phyloP scores from a whole-genome alignment of 441 rosid species.

The Macaranga tanarius region DNA sequence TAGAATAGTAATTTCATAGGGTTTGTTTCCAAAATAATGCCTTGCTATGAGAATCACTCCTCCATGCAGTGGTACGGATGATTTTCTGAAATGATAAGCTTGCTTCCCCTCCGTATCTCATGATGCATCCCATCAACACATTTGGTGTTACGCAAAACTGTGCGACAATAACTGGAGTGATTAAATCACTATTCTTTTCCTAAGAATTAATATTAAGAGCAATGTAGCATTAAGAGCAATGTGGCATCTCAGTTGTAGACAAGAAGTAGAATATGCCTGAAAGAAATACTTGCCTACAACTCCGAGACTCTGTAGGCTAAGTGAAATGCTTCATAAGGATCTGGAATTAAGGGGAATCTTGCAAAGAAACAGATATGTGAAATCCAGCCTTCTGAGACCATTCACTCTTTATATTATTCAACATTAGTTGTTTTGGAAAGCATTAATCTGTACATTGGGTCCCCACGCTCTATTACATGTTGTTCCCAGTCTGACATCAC shows the following conservation, averaged over 20 bases:
- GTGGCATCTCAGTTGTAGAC: not conserved
- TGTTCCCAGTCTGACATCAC: slow-evolving; percentile 73
- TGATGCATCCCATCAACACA: too few relatives aligned
- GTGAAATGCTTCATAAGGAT: not conserved
- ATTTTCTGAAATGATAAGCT: not conserved
- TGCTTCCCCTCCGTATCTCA: not conserved
- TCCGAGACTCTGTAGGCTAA: not conserved
- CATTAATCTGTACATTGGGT: slow-evolving; percentile 64
- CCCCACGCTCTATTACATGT: slow-evolving; percentile 56
- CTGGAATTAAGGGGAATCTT: not conserved
- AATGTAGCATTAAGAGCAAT: slow-evolving; percentile 6
- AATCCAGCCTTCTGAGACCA: not conserved
- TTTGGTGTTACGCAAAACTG: not conserved
- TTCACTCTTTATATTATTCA: not conserved
- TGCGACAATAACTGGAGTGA: not conserved
- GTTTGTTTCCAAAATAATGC: not conserved
- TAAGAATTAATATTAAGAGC: not conserved
- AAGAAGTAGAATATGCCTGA: not conserved
- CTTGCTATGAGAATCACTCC: not conserved
- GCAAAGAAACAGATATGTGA: not conserved
- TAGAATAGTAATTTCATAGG: too few relatives aligned
- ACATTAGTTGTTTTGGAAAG: slow-evolving; percentile 39
- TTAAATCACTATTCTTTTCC: not conserved
- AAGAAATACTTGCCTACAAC: not conserved
- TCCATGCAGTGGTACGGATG: not conserved